phyloP scores from a whole-genome alignment of 2,329 filamentous ascomycete species.

The Endothia cerciana region DNA sequence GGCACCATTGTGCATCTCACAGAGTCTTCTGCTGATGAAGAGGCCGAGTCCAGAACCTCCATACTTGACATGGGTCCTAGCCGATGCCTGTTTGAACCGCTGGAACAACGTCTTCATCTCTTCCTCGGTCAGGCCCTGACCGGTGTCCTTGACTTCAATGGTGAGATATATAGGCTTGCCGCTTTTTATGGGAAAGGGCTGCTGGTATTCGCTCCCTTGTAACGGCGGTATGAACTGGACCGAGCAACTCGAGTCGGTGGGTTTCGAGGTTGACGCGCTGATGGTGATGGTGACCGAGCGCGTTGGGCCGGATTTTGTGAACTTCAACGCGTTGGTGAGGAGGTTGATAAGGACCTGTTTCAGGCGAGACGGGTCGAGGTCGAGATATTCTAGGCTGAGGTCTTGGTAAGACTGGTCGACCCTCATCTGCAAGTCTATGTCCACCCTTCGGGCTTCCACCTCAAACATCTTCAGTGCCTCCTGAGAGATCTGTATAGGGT shows the following conservation, averaged over 20 bases:
- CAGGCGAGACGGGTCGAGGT: conserved; percentile 73
- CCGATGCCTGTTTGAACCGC: conserved; percentile 73
- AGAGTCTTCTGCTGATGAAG: conserved; percentile 79
- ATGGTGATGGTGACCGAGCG: conserved; percentile 58
- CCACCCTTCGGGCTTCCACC: conserved; percentile 70
- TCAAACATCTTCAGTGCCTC: conserved; percentile 78
- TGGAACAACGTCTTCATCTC: conserved; percentile 74
- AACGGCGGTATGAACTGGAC: conserved; percentile 68
- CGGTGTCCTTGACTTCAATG: conserved; percentile 78
- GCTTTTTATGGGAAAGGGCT: conserved; percentile 37
- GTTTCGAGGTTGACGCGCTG: conserved; percentile 47
- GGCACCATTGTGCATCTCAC: conserved; percentile 78
- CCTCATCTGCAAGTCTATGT: conserved; percentile 68
- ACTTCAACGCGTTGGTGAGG: conserved; percentile 81
- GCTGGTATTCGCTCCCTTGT: conserved; percentile 46
- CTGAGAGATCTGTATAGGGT: conserved; percentile 69
- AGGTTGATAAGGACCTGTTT: conserved; percentile 82
- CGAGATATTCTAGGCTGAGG: conserved; percentile 65
- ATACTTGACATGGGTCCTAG: conserved; percentile 73
- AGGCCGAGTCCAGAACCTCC: conserved; percentile 75
- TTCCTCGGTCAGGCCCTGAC: conserved; percentile 67
- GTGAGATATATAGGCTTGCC: conserved; percentile 64
- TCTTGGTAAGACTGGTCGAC: conserved; percentile 65
- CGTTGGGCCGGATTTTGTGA: conserved; percentile 67
- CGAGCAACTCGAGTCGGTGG: conserved; percentile 45